A percentile compares a stretch with the other conserved stretches of the same genome.
These are phyloP conservation scores for Phanerodontia chrysosporium DNA, from an alignment of 768 basidiomycete genomes.

Conservation along the genomic window DNA sequence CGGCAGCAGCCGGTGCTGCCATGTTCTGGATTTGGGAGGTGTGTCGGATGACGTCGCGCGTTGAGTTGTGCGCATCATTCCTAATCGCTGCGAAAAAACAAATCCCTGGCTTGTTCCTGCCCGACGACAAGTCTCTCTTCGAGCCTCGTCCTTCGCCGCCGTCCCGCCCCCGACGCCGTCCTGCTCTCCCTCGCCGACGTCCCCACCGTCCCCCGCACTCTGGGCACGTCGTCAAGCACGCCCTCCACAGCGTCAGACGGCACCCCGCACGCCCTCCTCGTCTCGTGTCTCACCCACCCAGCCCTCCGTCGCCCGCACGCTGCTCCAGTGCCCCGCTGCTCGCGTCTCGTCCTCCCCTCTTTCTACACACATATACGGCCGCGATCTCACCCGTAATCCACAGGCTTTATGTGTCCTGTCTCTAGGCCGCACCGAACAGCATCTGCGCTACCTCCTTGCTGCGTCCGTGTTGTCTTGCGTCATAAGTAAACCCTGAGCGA, in stretches of 20 bases:
- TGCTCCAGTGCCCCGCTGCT: constrained; percentile 3
- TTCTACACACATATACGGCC: constrained; percentile 5
- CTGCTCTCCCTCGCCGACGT: constrained; percentile 22
- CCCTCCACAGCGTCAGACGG: constrained; percentile 8
- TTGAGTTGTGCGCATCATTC: constrained; percentile 9
- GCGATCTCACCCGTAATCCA: constrained; percentile 5
- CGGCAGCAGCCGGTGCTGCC: constrained; percentile 1
- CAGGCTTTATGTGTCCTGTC: constrained; percentile 20
- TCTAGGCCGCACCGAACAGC: constrained; percentile 13
- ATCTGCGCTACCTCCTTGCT: constrained; percentile 12
- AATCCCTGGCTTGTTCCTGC: not conserved
- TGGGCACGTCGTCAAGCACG: constrained; percentile 16
- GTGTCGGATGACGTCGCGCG: constrained; percentile 12
- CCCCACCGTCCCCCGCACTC: constrained; percentile 37
- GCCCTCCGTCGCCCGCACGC: not conserved
- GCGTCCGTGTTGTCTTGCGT: constrained; percentile 17
- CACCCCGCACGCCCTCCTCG: not conserved
- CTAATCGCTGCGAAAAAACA: constrained; percentile 2
- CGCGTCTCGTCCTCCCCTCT: constrained; percentile 3
- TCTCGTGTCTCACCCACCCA: constrained; percentile 5
- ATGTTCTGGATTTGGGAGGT: constrained; percentile 3
- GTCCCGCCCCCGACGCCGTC: not conserved
- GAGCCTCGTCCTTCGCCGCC: not conserved
- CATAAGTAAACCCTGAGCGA: constrained; percentile 9
- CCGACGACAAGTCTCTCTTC: not conserved